phyloP scores from a whole-genome alignment of 768 basidiomycete genomes.

The Auricularia auricula-judae region DNA sequence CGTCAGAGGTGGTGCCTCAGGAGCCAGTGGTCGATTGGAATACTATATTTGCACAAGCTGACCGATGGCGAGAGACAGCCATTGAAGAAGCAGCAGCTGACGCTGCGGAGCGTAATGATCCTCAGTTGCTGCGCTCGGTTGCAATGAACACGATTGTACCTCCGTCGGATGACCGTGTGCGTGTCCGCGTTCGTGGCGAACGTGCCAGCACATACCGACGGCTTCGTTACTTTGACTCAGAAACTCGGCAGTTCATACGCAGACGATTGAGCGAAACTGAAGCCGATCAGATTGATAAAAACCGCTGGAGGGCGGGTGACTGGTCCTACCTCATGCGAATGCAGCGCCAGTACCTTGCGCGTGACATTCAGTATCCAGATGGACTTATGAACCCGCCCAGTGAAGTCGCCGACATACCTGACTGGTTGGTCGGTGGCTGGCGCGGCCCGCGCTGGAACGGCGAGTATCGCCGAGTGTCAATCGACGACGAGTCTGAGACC shows the following conservation, averaged over 20 bases:
- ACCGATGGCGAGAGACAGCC: background rate
- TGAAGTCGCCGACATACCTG: background rate
- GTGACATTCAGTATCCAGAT: background rate
- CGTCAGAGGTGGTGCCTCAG: background rate
- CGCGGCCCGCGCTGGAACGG: no score
- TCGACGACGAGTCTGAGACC: background rate
- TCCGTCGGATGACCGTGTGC: background rate
- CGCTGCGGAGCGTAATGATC: background rate
- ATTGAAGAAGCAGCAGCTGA: background rate
- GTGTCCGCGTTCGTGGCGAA: background rate
- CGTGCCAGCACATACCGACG: background rate
- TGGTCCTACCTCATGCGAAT: background rate
- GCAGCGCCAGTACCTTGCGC: background rate
- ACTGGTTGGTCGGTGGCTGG: background rate
- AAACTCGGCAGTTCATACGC: background rate
- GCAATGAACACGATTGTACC: background rate
- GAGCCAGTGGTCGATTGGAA: background rate
- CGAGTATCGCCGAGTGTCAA: background rate
- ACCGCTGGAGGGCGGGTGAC: background rate
- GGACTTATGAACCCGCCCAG: background rate
- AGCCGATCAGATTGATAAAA: background rate
- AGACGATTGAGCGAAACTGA: background rate
- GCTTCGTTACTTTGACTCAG: background rate
- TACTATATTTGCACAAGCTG: background rate
- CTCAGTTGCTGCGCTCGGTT: background rate